These are phyloP conservation scores for Zychaea mexicana DNA, from an alignment of 371 early-diverging fungal genomes.

Conservation along the genomic window DNA sequence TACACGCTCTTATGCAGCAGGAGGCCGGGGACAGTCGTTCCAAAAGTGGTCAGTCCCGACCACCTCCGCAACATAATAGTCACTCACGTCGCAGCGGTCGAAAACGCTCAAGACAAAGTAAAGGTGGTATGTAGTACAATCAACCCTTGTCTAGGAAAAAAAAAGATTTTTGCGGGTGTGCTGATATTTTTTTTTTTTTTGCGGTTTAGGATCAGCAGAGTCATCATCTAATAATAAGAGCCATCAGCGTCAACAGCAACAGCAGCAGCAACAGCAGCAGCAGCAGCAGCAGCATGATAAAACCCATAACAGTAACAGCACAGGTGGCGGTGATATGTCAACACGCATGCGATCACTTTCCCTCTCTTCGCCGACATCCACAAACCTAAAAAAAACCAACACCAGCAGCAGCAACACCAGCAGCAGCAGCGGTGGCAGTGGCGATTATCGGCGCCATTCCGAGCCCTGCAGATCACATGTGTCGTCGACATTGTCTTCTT, in stretches of 20 bases:
- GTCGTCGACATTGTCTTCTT: not conserved
- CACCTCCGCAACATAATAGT: not conserved
- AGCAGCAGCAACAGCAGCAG: too few species aligned
- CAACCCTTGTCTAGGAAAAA: not conserved
- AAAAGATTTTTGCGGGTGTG: not conserved
- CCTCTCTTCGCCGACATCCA: not conserved
- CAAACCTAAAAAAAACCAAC: not conserved
- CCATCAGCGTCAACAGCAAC: not conserved
- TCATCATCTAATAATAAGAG: not conserved
- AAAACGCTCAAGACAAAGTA: not conserved
- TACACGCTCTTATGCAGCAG: constrained; percentile 4
- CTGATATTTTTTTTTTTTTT: not conserved
- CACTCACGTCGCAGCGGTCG: not conserved
- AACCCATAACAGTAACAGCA: not conserved
- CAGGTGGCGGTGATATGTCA: not conserved
- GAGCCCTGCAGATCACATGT: constrained; percentile 9
- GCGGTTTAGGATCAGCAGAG: not conserved
- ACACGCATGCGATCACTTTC: constrained; percentile 1
- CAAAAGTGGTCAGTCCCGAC: constrained; percentile 4
- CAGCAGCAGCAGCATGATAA: too few species aligned
- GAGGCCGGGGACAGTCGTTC: constrained; percentile 2
- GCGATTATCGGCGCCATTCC: constrained; percentile 12
- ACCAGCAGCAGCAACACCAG: not conserved
- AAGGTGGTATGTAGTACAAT: not conserved
- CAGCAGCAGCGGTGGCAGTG: not conserved